Evolutionary conservation across 495 filamentous ascomycete genomes (phyloP), one percentile per base, ranked within the genome.

Genomic region (Trichoderma gamsii): DNA sequence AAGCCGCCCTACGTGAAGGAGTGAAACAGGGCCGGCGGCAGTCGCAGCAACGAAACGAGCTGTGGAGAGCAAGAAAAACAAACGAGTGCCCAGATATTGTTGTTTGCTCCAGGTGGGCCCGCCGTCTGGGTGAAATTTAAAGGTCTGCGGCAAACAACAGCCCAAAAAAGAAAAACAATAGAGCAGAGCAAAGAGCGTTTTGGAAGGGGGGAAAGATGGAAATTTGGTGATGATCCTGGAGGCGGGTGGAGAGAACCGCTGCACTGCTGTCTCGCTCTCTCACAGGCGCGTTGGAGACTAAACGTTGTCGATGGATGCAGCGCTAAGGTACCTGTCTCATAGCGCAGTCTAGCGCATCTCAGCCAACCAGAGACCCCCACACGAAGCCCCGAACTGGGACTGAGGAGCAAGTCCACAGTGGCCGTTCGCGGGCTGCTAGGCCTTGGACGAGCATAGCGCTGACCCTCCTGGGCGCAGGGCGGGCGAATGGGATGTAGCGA

Each of bases 281-380:
- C 56, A 21, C 49, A 52, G 16, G 25, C 16, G 25, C 56, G 51
- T 11, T 23, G n/a, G 1, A 25, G 51, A n/a, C 51, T 56, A 61
- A 61, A 52, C 49, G 56, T 61, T 61, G 56, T n/a, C 5, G n/a
- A 32, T 61, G 56, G 56, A 29, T 61, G 56, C 56, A 61, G 56
- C 56, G 56, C 56, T 61, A 61, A 61, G 25, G 56, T 32, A 13
- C 56, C 56, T 13, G 56, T 16, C 23, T 61, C 56, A 21, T 61
- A 61, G 56, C 16, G 56, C 56, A 61, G 9, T 38, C 29, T 61
- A 61, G 56, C 56, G 56, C 56, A 61, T 61, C 56, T 29, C 25
- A 61, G 56, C 56, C 56, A 61, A 61, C 56, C 56, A 25, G n/a
- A 61, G 25, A 18, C 25, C 56, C 56, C 56, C 23, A 29, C 25